These are phyloP conservation scores for Thamnidium elegans DNA, from an alignment of 192 early-diverging fungal species.

Conservation along the genomic window DNA sequence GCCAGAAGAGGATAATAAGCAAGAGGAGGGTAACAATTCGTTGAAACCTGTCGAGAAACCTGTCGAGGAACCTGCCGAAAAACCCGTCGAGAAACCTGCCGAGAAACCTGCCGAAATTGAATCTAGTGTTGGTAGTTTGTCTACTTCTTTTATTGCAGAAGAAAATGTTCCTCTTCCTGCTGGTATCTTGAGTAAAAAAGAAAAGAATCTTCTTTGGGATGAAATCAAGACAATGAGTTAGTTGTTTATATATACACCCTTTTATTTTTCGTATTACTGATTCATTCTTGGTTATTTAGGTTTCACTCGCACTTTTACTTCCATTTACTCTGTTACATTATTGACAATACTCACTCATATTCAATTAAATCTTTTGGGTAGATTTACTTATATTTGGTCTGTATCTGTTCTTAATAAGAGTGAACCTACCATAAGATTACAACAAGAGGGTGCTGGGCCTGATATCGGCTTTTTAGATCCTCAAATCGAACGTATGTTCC, in stretches of 20 bases:
- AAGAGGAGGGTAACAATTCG: neutral
- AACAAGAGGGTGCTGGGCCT: slow-evolving; percentile 31
- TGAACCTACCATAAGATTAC: slow-evolving; percentile 43
- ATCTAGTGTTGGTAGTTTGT: slow-evolving; percentile 5
- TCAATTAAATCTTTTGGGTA: slow-evolving; percentile 89
- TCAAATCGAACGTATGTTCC: slow-evolving; percentile 73
- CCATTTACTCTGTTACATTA: slow-evolving; percentile 84
- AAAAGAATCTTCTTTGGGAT: slow-evolving; percentile 80
- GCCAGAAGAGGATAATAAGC: slow-evolving; percentile 1
- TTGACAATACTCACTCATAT: slow-evolving; percentile 81
- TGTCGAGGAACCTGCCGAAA: too few species aligned
- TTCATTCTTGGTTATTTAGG: slow-evolving; percentile 36
- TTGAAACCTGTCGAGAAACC: too few species aligned
- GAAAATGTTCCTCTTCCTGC: neutral
- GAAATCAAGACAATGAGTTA: slow-evolving; percentile 84
- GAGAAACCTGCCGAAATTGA: neutral
- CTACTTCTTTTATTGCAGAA: slow-evolving; percentile 1
- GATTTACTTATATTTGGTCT: slow-evolving; percentile 83
- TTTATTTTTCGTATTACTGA: neutral
- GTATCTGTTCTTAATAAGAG: slow-evolving; percentile 54
- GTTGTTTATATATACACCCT: neutral
- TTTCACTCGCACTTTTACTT: slow-evolving; percentile 83
- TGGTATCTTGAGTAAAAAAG: slow-evolving; percentile 40
- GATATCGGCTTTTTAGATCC: slow-evolving; percentile 44
- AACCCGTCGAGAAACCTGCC: too few species aligned